phyloP scores from a whole-genome alignment of 345 rosid species.

The Citrus glauca region DNA sequence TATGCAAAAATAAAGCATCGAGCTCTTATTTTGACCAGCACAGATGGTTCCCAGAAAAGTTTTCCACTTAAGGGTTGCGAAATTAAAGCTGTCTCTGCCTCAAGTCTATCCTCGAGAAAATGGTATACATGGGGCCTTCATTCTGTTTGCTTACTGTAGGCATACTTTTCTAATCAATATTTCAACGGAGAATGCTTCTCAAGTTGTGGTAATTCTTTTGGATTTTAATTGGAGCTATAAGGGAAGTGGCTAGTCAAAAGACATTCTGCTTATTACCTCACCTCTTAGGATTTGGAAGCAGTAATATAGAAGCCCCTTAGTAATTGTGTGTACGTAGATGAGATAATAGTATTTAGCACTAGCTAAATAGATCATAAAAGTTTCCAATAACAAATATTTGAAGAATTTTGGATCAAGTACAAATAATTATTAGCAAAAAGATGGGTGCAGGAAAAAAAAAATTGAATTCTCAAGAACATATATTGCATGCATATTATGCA shows the following conservation, averaged over 20 bases:
- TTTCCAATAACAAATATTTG: not conserved
- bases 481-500: not conserved
- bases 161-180: not conserved
- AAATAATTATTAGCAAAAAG: not conserved
- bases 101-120: constrained; percentile 62
- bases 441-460: not conserved
- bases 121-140: constrained; percentile 43
- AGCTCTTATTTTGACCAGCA: constrained; percentile 44
- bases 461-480: not conserved
- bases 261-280: not conserved
- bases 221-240: not conserved
- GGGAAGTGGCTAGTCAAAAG: not conserved
- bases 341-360: not conserved
- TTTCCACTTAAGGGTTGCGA: constrained; percentile 56
- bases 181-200: not conserved
- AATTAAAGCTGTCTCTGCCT: constrained; percentile 81
- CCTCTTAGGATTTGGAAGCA: not conserved
- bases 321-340: not conserved
- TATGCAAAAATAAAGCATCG: constrained; percentile 55
- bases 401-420: not conserved
- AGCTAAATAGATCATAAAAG: not conserved
- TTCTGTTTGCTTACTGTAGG: not conserved
- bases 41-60: constrained; percentile 42
- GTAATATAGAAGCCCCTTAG: not conserved
- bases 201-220: not conserved